Base-by-base conservation (phyloP, 768 basidiomycete species). In the Strobilomyces echinocephalus region DNA sequence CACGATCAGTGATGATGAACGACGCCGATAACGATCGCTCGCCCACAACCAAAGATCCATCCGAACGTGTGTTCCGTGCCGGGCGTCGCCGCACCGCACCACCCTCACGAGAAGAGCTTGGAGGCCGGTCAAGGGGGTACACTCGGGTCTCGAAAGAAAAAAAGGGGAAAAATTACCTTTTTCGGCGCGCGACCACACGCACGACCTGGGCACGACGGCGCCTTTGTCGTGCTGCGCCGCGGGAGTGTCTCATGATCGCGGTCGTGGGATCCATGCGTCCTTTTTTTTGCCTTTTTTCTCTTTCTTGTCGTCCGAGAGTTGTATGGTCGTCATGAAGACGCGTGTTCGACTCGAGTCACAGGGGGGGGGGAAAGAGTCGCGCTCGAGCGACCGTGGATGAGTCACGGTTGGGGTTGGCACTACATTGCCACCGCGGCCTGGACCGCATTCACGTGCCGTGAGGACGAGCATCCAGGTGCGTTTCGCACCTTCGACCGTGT, bases 71-170 rank as follows among this genome's bases (percentile, higher is more conserved):
- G 41, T 43, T 43, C 41, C 41, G 41, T 43, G 24, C 41, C 24
- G 41, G 41, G 18, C 24, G 14, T 16, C 14, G 24, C 20, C 20
- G 8, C 18, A 40, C 39, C 39, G 10, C 40, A 41, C 40, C 9
- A n/a, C 21, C 30, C 7, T 30, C 30, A 30, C 24, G 9, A 30
- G 30, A 9, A 9, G 30, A 30, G 6, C 30, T 30, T 6, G 30
- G 30, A 8, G 30, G 30, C 30, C 30, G 7, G 30, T 9, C 30
- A 8, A 9, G 30, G 7, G 6, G 71, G 84, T 87, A 20, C 9
- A 6, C 85, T 88, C 0, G 95, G 95, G 57, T 83, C 90, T 59
- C 95, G 11, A 90, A 89, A 66, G 91, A 91, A 67, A 78, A 50
- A 46, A 49, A 50, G 63, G 78, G 16, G 91, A 83, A 64, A 89